Evolutionary conservation across 2,329 filamentous ascomycete genomes (phyloP), one percentile per base, ranked within the genome.

Genomic region (Nemania diffusa): DNA sequence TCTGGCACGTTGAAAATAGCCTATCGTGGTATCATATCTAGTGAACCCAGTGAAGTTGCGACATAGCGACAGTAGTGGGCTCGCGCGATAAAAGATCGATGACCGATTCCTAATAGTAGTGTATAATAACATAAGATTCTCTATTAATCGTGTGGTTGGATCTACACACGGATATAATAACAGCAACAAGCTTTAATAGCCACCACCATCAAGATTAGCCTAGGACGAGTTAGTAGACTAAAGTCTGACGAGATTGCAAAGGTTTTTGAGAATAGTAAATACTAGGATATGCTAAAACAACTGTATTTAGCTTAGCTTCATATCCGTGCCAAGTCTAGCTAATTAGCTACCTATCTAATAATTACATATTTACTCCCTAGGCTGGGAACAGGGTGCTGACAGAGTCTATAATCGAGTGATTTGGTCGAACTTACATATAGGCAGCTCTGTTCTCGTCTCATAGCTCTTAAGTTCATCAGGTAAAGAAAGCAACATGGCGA

Each of bases 81-180:
- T 56, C 34, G 32, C 13, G 32, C 52, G 52, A 55, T 5, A 3
- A 15, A n/a, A 13, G 53, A 56, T 56, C 53, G 22, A 22, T 32
- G 53, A 27, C 17, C 40, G 17, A 44, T 27, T 56, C 22, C 24
- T 34, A 27, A 40, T 56, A 22, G 22, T 15, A 42, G 15, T 27
- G 2, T 26, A 32, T 27, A 24, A 27, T 56, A 56, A 52, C 27
- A 34, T 44, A 42, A 27, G 34, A 56, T 27, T 44, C 13, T 13
- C 34, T 3, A 27, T 27, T 56, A 42, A 56, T 42, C 24, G 53
- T 56, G 22, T 22, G 22, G 34, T 27, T 17, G 27, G 53, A 56
- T 56, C 34, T 42, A 44, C 53, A 56, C 20, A 22, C 7, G 15
- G 27, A 34, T 34, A 52, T 52, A 52, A 52, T 52, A 52, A 56